Evolutionary conservation across 257 asterid genomes (phyloP), one percentile per base, ranked within the genome.

Genomic region (Plantago ovata): DNA sequence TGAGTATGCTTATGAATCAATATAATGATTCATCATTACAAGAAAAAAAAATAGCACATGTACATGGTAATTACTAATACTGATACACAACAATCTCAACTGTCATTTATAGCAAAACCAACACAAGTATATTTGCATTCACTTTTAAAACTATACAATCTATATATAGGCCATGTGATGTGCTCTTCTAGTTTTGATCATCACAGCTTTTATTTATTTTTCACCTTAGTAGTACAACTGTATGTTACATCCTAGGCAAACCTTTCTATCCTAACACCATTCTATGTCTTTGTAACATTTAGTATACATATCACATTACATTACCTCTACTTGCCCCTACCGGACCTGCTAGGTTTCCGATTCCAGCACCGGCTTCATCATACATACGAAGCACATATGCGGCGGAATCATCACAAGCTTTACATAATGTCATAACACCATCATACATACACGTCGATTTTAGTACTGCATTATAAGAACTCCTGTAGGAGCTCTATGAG

Each of bases 401-500:
- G 16, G 67, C 68, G 57, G 1, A 18, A 57, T 33, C 60, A n/a
- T 28, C 23, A 36, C 47, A 32, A 14, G 13, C 39, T 32, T 53
- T 38, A 24, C 36, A 38, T 24, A 24, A 12, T 24, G 38, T 53
- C 21, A 32, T 53, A 53, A 32, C 42, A 53, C n/a, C 13, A 53
- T 33, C 13, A n/a, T 38, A 32, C 18, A 19, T 28, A 15, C 16
- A 41, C 18, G 8, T 24, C 41, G 10, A 36, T 24, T 15, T 18
- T 52, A 63, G 53, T 63, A 67, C 43, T 72, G 73, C 10, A 77
- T 69, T 24, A 66, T 13, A 10, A 70, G 70, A 2, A 64, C 79
- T 3, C 83, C 83, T 0, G 83, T 77, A 15, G 83, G 83, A 67
- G 83, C 72, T 50, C 83, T 58, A 40, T 70, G 83, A 21, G 83